Base-by-base conservation (phyloP, 192 early-diverging fungal species). In the Thoreauomyces humboldtii region DNA sequence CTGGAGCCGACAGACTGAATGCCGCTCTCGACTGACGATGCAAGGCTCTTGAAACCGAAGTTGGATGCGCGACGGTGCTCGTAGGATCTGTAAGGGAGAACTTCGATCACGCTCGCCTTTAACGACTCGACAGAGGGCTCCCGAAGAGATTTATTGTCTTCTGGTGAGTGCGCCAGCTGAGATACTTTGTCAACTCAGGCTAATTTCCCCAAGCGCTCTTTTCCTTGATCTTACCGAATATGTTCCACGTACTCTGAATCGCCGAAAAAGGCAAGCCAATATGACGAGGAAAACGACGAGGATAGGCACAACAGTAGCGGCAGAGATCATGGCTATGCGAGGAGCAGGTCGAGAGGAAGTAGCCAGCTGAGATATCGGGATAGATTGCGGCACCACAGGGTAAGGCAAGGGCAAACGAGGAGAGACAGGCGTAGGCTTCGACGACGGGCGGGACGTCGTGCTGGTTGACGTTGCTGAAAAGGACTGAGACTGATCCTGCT, bases 291-390 rank as follows among this genome's bases (percentile, higher is more conserved):
- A 25, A 27, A 17, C 50, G 15, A 22, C 25, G 4, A 52, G 50
- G 17, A 17, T 29, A 4, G 50, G 50, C 2, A 52, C 27, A 6
- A 52, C 27, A 22, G 29, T 52, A 31, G 50, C 29, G 5, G 29
- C 17, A 52, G 50, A 52, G 17, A 52, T 52, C 19, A 52, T 27
- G 29, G 50, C 50, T 31, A 27, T 29, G 32, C 50, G 50, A 14
- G 50, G 50, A 29, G 15, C 4, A 6, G 25, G 5, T 2, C 17
- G 21, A 4, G 50, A 29, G 29, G 27, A 27, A 7, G 17, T 15
- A 6, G 27, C 50, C n/a, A n/a, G n/a, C n/a, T n/a, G n/a, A n/a
- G n/a, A n/a, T n/a, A n/a, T n/a, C n/a, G n/a, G n/a, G n/a, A n/a
- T n/a, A n/a, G n/a, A n/a, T n/a, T n/a, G n/a, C n/a, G n/a, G n/a